Evolutionary conservation across 2,329 filamentous ascomycete species (phyloP).

Genomic region (Exophiala aquamarina): DNA sequence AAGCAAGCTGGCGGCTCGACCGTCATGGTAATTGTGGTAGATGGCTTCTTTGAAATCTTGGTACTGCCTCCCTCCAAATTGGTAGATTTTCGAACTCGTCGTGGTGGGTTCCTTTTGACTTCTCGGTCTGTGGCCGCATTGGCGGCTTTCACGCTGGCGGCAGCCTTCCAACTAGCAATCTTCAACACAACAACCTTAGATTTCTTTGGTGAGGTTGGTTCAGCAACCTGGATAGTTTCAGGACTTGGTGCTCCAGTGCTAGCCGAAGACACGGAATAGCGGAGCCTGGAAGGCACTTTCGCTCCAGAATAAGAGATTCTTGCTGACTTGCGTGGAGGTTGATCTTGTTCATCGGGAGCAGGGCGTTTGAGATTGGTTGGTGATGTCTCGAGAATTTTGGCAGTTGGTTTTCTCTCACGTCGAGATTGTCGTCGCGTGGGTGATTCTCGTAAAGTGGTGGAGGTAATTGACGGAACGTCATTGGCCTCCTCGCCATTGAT

Average conservation of each 20-base stretch:
- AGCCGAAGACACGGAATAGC: slow-evolving; percentile 14
- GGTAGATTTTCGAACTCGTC: not conserved
- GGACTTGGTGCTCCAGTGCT: not conserved
- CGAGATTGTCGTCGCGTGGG: slow-evolving; percentile 15
- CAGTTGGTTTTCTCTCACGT: slow-evolving; percentile 21
- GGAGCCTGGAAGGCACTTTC: slow-evolving; percentile 19
- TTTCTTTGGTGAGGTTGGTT: slow-evolving; percentile 2
- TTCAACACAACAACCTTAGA: slow-evolving; percentile 17
- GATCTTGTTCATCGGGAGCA: slow-evolving; percentile 9
- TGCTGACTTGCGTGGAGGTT: slow-evolving; percentile 15
- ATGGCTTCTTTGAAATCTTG: not conserved
- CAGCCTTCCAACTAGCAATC: not conserved
- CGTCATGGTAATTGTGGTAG: not conserved
- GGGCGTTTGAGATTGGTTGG: slow-evolving; percentile 17
- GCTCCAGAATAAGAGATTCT: slow-evolving; percentile 14
- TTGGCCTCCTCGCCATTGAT: not conserved
- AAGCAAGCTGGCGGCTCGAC: slow-evolving; percentile 7
- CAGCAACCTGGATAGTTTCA: slow-evolving; percentile 1
- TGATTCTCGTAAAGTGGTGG: slow-evolving; percentile 1
- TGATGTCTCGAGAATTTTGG: slow-evolving; percentile 16
- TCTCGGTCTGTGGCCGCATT: too few relatives aligned
- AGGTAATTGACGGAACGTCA: not conserved
- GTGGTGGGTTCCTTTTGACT: not conserved
- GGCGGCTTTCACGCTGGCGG: too few relatives aligned
- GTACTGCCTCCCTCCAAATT: not conserved